Evolutionary conservation across 2,329 filamentous ascomycete species (phyloP), one percentile per base, ranked within the genome.

Genomic region (Lecanicillium sp.): DNA sequence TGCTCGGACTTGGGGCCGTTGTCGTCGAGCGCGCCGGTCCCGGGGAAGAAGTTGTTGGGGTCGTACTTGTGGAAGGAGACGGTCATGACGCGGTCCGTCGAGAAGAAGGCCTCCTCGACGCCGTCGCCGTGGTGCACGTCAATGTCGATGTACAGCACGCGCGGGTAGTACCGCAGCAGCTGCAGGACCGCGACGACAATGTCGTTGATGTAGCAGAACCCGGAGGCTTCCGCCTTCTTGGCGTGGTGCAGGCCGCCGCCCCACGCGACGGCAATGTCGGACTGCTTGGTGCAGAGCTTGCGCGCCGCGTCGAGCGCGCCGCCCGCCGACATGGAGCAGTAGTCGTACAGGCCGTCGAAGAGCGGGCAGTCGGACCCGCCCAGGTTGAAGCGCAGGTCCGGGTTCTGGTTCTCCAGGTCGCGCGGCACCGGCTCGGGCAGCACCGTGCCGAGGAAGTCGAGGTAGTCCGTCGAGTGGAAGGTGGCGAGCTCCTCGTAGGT

Each of bases 141-240:
- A 56, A 95, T 94, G 62, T 95, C 89, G 58, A 97, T 90, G 67
- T 97, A 96, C 50, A 97, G 75, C 7, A 97, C 90, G 41, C 90
- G 85, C 14, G 89, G 83, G 58, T 90, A 81, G 60, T 84, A 79
- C 24, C 87, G 84, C 14, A 97, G 74, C 9, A 98, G 78, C 63
- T 96, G 86, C 30, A 97, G 77, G 58, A 96, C 93, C 29, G 87
- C 89, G 39, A 98, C 78, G 50, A 97, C 93, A 59, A 97, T 97
- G 67, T 98, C 93, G 66, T 98, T 98, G 70, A 97, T 90, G 70
- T 98, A 98, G 71, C 93, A 98, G 67, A 98, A 98, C 0, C 93
- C 93, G 12, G 86, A 91, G 0, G 93, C 91, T 67, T 95, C 90
- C 45, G 85, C 81, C 63, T 91, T 93, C 67, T 97, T 96, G 38